Conservation (phyloP, 441 rosid genomes). For the Biscutella laevigata region DNA sequence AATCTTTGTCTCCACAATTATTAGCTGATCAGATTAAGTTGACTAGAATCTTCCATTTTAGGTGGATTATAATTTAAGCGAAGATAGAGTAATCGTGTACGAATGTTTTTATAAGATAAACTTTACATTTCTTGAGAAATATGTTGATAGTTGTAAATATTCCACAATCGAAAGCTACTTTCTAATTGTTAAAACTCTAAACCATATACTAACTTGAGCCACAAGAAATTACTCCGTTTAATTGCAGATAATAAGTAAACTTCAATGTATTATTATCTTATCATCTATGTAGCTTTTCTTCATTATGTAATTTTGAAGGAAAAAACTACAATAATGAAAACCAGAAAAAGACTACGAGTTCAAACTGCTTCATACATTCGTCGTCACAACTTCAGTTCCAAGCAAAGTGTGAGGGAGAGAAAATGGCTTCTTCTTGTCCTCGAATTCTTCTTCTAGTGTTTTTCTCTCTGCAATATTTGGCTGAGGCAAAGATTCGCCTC, state of each 20-base stretch:
- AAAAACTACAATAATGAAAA: neutral
- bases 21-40: neutral
- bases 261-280: neutral
- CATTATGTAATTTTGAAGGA: constrained; percentile 14
- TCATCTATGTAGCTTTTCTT: neutral
- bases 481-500: constrained; percentile 41
- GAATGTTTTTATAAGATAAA: neutral
- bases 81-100: neutral
- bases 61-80: neutral
- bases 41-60: neutral
- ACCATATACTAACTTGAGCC: neutral
- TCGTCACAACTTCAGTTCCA: constrained; percentile 12
- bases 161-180: constrained; percentile 6
- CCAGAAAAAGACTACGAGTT: constrained; percentile 2
- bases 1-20: neutral
- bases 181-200: neutral
- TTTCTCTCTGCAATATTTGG: constrained; percentile 30
- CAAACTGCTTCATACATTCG: constrained; percentile 27
- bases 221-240: neutral
- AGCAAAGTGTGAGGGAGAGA: constrained; percentile 11
- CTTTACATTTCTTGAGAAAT: neutral
- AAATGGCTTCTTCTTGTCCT: constrained; percentile 15
- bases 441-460: constrained; percentile 29
- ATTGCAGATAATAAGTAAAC: constrained; percentile 13
- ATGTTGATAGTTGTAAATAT: neutral